Base-by-base conservation (phyloP, 2,329 filamentous ascomycete genomes). In the Nemania diffusa region DNA sequence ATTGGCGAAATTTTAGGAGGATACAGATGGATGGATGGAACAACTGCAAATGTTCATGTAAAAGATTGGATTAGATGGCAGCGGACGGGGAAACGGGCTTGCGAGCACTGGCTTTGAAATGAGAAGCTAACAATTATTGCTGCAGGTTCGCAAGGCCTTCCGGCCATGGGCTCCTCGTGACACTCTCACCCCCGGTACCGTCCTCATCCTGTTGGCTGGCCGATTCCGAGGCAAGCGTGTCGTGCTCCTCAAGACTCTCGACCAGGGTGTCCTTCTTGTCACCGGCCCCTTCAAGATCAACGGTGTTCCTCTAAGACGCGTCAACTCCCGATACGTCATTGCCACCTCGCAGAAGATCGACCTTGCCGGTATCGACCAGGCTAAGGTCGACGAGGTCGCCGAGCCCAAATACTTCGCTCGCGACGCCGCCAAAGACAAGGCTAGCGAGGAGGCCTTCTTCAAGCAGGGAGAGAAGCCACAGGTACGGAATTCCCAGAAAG, bases 221-320 rank as follows among this genome's bases (percentile, higher is more conserved):
- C 96, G 96, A 81, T 99, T 98, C 93, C 95, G 96, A 80, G 96
- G 96, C 89, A 99, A 99, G 94, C 96, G 96, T 83, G 96, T 99
- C 80, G 89, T 99, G 81, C 94, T 98, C 86, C 92, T 99, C 84
- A 98, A 98, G 91, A 90, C 91, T 85, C 94, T 99, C 81, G 88
- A 93, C 81, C 93, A 97, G 88, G 96, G 96, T 87, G 93, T 97
- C 76, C 94, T 99, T 84, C 93, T 99, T 83, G 94, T 99, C 80
- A 99, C 96, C 82, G 96, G 96, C 79, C 96, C 96, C 82, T 99
- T 98, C 92, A 99, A 98, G 92, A 92, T 99, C 87, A 99, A 99
- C 88, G 96, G 96, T 84, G 96, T 99, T 75, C 96, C 96, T 78
- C 91, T 99, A 81, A 92, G 96, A 86, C 90, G 92, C 83, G 92